Conservation (phyloP, 306 rosid genomes). For the Betula pendula region DNA sequence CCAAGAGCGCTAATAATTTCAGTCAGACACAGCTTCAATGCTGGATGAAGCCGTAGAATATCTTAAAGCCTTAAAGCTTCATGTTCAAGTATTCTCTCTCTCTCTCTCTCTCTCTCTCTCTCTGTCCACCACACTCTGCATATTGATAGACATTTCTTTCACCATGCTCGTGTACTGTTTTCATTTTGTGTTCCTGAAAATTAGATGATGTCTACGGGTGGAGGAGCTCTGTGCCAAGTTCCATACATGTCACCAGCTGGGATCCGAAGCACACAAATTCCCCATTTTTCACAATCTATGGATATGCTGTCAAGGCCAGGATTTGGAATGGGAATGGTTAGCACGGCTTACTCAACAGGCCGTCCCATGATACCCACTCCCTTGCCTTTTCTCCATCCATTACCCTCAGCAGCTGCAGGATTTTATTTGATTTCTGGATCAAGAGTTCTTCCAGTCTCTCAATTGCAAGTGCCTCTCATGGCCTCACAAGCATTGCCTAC, state of each 20-base stretch:
- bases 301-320: background rate
- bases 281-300: background rate
- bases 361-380: background rate
- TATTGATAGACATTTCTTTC: background rate
- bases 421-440: background rate
- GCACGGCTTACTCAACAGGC: background rate
- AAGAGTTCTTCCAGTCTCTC: background rate
- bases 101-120: background rate
- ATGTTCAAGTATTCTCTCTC: conserved; percentile 12
- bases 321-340: conserved; percentile 14
- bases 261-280: background rate
- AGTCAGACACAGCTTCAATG: conserved; percentile 21
- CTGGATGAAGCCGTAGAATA: conserved; percentile 27
- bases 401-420: background rate
- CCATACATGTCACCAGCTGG: background rate
- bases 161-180: background rate
- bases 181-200: conserved; percentile 2
- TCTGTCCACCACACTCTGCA: no score
- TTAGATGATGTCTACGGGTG: background rate
- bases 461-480: background rate
- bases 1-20: background rate
- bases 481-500: background rate
- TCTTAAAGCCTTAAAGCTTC: conserved; percentile 20
- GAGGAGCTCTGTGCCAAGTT: background rate
- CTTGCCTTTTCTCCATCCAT: background rate